Evolutionary conservation across 768 basidiomycete genomes (phyloP).

Genomic region (Lactarius hengduanensis): DNA sequence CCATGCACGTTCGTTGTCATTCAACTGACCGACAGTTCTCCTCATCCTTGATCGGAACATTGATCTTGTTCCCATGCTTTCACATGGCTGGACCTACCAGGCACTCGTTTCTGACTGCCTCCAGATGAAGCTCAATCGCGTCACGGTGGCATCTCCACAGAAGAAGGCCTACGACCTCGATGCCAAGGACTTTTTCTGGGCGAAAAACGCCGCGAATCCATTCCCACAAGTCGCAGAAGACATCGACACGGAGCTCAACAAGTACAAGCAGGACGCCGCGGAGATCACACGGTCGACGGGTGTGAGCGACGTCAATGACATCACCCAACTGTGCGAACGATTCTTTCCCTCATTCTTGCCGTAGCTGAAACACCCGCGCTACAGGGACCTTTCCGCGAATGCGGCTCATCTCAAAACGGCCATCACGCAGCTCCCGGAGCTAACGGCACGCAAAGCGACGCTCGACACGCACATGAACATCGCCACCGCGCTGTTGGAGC

Average conservation of each 20-base stretch:
- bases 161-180: slow-evolving; percentile 95
- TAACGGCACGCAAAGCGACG: slow-evolving; percentile 94
- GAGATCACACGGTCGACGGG: slow-evolving; percentile 97
- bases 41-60: slow-evolving; percentile 93
- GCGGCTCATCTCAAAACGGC: slow-evolving; percentile 94
- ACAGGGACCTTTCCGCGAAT: slow-evolving; percentile 86
- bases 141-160: slow-evolving; percentile 72
- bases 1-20: slow-evolving; percentile 5
- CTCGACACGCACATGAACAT: slow-evolving; percentile 99
- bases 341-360: background rate
- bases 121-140: slow-evolving; percentile 94
- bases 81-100: slow-evolving; percentile 99
- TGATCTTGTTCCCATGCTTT: slow-evolving; percentile 89
- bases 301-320: slow-evolving; percentile 93
- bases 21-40: slow-evolving; percentile 57
- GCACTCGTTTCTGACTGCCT: slow-evolving; percentile 97
- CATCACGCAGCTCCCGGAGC: slow-evolving; percentile 93
- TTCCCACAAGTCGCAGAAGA: slow-evolving; percentile 99
- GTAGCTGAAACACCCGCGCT: background rate
- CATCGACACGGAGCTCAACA: slow-evolving; percentile 87
- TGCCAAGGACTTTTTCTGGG: slow-evolving; percentile 99
- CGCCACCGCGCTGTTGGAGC: slow-evolving; percentile 89
- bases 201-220: slow-evolving; percentile 90
- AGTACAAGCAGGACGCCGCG: slow-evolving; percentile 93
- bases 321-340: slow-evolving; percentile 82